These are phyloP conservation scores for Rhodocollybia butyracea DNA, from an alignment of 768 basidiomycete genomes.

Conservation along the genomic window DNA sequence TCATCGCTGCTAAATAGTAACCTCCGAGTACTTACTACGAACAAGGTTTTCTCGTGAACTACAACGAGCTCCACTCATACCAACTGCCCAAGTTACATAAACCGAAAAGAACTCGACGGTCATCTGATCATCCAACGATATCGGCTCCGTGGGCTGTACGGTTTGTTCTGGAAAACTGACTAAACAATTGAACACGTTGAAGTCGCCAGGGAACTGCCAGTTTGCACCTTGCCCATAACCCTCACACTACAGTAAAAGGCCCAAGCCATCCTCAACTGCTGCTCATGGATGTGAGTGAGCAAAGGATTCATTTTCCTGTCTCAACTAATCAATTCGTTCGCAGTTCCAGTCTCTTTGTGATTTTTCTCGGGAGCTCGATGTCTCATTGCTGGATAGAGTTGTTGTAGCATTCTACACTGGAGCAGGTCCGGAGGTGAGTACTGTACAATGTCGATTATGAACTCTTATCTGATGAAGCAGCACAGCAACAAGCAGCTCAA, in stretches of 20 bases:
- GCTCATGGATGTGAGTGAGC: background rate
- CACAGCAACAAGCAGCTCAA: slow-evolving; percentile 58
- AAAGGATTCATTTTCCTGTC: background rate
- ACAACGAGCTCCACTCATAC: too few relatives aligned
- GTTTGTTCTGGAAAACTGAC: background rate
- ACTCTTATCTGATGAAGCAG: background rate
- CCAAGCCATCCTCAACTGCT: background rate
- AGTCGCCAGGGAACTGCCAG: background rate
- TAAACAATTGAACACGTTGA: background rate
- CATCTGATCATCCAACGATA: too few relatives aligned
- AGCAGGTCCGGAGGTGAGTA: background rate
- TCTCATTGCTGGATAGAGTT: slow-evolving; percentile 2
- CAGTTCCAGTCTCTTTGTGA: slow-evolving; percentile 2
- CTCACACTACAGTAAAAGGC: background rate
- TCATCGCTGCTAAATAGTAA: too few relatives aligned
- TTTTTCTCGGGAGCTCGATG: slow-evolving; percentile 7
- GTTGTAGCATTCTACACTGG: slow-evolving; percentile 7
- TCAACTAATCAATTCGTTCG: too few relatives aligned
- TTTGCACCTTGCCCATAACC: background rate
- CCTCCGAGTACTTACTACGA: too few relatives aligned
- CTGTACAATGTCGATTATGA: background rate
- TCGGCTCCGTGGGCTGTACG: background rate
- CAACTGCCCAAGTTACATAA: too few relatives aligned
- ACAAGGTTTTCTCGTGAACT: too few relatives aligned
- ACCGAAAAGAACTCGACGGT: too few relatives aligned